These are phyloP conservation scores for Jatropha podagrica DNA, from an alignment of 441 rosid species.

Conservation along the genomic window DNA sequence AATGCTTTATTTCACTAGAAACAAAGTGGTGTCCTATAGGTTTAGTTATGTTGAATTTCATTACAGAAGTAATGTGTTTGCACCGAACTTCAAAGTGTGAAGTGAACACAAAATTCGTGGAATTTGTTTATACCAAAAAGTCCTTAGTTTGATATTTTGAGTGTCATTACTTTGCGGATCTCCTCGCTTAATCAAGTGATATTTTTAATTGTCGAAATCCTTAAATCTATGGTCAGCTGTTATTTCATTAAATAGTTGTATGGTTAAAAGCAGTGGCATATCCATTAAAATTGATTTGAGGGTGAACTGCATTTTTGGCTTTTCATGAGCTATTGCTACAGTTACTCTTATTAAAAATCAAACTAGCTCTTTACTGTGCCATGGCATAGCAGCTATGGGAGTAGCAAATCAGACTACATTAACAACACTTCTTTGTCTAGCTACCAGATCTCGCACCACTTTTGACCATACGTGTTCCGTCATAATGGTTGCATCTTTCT, in stretches of 20 bases:
- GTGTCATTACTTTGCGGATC: neutral
- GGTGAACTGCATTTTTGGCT: neutral
- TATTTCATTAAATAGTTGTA: neutral
- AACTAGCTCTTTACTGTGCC: neutral
- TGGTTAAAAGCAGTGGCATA: neutral
- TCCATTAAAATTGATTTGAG: neutral
- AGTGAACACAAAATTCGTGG: too few species aligned
- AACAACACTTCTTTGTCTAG: too few species aligned
- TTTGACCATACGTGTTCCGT: neutral
- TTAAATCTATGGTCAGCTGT: neutral
- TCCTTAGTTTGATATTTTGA: conserved; percentile 2
- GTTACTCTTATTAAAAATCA: neutral
- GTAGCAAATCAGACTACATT: too few species aligned
- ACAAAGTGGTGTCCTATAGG: neutral
- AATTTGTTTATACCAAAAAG: too few species aligned
- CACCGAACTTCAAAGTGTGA: too few species aligned
- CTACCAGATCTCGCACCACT: neutral
- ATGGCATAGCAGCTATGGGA: neutral
- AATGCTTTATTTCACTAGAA: neutral
- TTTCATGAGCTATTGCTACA: neutral
- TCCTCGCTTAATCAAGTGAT: neutral
- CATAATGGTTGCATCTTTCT: neutral
- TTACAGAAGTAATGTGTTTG: too few species aligned
- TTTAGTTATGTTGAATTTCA: too few species aligned
- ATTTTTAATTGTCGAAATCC: neutral